A percentile compares a stretch with the other conserved stretches of the same genome.
These are phyloP conservation scores for Magnolia kwangsiensis DNA, from an alignment of 164 flowering plant species.

Conservation along the genomic window DNA sequence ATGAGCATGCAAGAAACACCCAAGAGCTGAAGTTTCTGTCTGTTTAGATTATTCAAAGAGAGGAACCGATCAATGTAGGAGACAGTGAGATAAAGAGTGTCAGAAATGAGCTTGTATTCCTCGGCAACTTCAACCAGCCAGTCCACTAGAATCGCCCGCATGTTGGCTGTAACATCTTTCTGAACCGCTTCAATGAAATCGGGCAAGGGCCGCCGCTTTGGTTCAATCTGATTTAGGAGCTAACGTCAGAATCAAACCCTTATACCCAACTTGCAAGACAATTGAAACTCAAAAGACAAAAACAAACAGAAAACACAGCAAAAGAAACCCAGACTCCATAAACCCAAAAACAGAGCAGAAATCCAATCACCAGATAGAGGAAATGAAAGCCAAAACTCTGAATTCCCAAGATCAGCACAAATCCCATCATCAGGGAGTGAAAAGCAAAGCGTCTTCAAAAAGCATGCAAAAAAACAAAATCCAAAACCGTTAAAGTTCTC, in stretches of 20 bases:
- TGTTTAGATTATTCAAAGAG: conserved; percentile 38
- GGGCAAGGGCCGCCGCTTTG: conserved; percentile 47
- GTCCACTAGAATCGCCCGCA: conserved; percentile 67
- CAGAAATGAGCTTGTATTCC: conserved; percentile 61
- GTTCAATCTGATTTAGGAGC: conserved; percentile 33
- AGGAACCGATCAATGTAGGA: conserved; percentile 60
- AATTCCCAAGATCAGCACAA: background rate
- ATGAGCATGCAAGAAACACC: conserved; percentile 88
- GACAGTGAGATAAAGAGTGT: conserved; percentile 61
- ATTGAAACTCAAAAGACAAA: background rate
- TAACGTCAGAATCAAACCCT: background rate
- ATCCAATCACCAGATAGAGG: background rate
- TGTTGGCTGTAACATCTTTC: conserved; percentile 51
- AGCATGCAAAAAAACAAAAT: background rate
- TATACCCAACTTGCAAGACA: background rate
- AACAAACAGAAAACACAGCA: background rate
- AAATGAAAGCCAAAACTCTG: background rate
- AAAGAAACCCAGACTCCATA: background rate
- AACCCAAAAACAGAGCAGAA: background rate
- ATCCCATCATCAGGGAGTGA: background rate
- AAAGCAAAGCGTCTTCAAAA: background rate
- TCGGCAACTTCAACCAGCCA: conserved; percentile 84
- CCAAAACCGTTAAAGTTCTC: background rate
- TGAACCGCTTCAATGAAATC: conserved; percentile 55
- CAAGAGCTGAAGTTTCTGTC: conserved; percentile 59